Evolutionary conservation across 148 eudicot species (phyloP).

Genomic region (Amaranthus palmeri): DNA sequence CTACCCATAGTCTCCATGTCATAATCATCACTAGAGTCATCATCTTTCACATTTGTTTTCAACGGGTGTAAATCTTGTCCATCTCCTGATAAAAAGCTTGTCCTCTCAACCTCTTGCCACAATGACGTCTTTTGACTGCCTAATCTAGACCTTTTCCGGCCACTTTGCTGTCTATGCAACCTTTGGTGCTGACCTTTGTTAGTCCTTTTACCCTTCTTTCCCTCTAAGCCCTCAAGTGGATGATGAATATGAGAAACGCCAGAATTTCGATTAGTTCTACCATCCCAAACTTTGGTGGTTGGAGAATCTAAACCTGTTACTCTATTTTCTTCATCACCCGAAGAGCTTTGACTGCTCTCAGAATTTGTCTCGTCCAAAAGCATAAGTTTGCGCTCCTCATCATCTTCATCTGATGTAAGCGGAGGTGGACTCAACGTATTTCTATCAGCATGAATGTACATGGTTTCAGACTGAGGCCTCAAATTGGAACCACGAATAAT

Average conservation of each 20-base stretch:
- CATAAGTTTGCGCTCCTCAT: constrained; percentile 38
- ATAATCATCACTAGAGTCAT: constrained; percentile 78
- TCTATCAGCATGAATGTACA: constrained; percentile 19
- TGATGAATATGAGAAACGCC: constrained; percentile 68
- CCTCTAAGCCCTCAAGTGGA: constrained; percentile 76
- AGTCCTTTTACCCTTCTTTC: constrained; percentile 43
- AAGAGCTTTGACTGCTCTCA: constrained; percentile 50
- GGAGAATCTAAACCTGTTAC: constrained; percentile 85
- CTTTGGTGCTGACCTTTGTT: constrained; percentile 40
- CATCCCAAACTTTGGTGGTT: constrained; percentile 86
- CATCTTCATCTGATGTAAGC: constrained; percentile 41
- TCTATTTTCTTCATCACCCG: constrained; percentile 69
- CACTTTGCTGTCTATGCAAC: constrained; percentile 40
- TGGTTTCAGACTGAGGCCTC: constrained; percentile 27
- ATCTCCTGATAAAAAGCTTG: constrained; percentile 66
- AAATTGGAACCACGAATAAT: constrained; percentile 24
- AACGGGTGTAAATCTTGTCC: constrained; percentile 60
- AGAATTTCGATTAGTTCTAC: constrained; percentile 57
- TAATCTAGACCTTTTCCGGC: constrained; percentile 53
- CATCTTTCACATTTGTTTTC: constrained; percentile 45
- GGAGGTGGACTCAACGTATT: constrained; percentile 28
- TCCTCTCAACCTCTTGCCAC: constrained; percentile 92
- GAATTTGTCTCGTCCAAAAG: constrained; percentile 49
- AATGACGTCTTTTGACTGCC: constrained; percentile 43
- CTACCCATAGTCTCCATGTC: constrained; percentile 59